phyloP scores from a whole-genome alignment of 495 filamentous ascomycete genomes.

The Penicillium manginii region DNA sequence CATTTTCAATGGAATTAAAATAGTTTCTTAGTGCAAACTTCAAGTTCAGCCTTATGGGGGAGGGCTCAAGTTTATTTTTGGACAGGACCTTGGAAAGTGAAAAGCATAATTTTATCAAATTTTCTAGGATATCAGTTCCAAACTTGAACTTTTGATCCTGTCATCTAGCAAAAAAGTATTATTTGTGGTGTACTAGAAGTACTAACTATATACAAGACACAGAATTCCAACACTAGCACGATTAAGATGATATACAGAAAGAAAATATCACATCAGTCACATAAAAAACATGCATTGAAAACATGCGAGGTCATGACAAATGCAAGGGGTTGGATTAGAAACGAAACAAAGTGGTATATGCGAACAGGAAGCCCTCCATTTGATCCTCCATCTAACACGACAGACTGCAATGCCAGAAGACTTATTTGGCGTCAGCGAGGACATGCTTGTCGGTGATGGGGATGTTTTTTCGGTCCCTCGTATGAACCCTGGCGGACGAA shows the following conservation, averaged over 20 bases:
- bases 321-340: constrained; percentile 11
- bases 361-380: constrained; percentile 8
- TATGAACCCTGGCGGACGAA: constrained; percentile 39
- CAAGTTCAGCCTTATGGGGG: too few species aligned
- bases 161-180: neutral
- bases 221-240: constrained; percentile 13
- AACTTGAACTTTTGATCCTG: too few species aligned
- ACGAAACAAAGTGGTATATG: constrained; percentile 19
- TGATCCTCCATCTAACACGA: neutral
- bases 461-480: constrained; percentile 42
- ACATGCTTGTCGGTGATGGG: constrained; percentile 41
- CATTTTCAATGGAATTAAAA: too few species aligned
- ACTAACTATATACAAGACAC: constrained; percentile 11
- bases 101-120: neutral
- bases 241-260: constrained; percentile 18
- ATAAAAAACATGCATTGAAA: constrained; percentile 14
- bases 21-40: too few species aligned
- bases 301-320: constrained; percentile 20
- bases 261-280: constrained; percentile 20
- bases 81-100: too few species aligned
- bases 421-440: constrained; percentile 31
- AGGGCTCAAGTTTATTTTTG: too few species aligned
- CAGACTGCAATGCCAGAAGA: neutral
- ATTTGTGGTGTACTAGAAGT: constrained; percentile 10
- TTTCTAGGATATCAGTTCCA: neutral